Percentiles rank a stretch among this genome's conserved stretches.
Evolutionary conservation across 2,329 filamentous ascomycete genomes (phyloP).

Genomic region (Corniculantispora saksenae): DNA sequence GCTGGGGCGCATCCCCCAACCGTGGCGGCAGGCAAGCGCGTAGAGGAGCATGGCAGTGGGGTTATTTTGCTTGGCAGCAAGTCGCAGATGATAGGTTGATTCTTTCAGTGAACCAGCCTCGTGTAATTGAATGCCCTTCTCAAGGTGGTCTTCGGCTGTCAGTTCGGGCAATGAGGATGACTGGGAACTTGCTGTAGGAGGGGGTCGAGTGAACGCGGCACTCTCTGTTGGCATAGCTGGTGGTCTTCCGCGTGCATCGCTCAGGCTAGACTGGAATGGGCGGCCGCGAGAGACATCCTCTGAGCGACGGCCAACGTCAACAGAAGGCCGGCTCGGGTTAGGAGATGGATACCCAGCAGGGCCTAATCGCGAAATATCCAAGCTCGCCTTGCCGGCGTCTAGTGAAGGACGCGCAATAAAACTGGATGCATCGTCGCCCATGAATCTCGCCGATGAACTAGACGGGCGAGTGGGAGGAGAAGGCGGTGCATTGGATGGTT

Average conservation of each 20-base stretch:
- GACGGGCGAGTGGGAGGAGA: conserved; percentile 63
- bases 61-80: conserved; percentile 81
- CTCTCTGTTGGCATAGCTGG: conserved; percentile 54
- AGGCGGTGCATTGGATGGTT: conserved; percentile 52
- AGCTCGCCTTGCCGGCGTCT: conserved; percentile 53
- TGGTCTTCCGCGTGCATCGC: conserved; percentile 45
- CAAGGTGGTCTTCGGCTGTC: conserved; percentile 83
- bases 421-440: conserved; percentile 39
- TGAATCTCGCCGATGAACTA: conserved; percentile 50
- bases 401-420: conserved; percentile 46
- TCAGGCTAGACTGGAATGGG: conserved; percentile 37
- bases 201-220: conserved; percentile 51
- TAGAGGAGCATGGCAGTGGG: conserved; percentile 96
- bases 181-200: conserved; percentile 43
- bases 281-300: conserved; percentile 53
- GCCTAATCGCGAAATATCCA: conserved; percentile 42
- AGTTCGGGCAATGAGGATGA: conserved; percentile 66
- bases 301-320: conserved; percentile 45
- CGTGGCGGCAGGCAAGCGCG: conserved; percentile 90
- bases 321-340: conserved; percentile 47
- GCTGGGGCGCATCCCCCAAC: conserved; percentile 96
- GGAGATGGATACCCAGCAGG: conserved; percentile 46
- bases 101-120: conserved; percentile 85
- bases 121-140: conserved; percentile 87
- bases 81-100: conserved; percentile 91